Conservation (phyloP, 2,329 filamentous ascomycete genomes). For the Albophoma yamanashiensis region DNA sequence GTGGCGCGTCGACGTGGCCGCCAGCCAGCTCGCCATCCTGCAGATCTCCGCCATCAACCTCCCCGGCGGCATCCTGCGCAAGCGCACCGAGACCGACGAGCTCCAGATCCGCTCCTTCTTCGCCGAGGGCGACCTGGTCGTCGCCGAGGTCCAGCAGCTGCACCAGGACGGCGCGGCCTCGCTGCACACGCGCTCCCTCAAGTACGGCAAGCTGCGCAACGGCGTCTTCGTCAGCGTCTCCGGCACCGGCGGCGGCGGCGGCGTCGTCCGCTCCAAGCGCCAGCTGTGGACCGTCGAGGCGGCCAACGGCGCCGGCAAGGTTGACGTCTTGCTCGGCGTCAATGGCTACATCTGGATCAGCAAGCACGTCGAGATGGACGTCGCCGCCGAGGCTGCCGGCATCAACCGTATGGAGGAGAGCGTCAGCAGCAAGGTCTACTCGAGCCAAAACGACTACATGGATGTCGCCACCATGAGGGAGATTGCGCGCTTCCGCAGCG, state of each 20-base stretch:
- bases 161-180: slow-evolving; percentile 77
- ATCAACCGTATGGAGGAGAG: slow-evolving; percentile 85
- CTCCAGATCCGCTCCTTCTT: slow-evolving; percentile 97
- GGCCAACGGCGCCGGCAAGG: slow-evolving; percentile 45
- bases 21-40: slow-evolving; percentile 73
- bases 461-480: slow-evolving; percentile 67
- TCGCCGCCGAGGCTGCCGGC: slow-evolving; percentile 32
- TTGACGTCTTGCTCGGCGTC: slow-evolving; percentile 85
- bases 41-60: slow-evolving; percentile 88
- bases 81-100: slow-evolving; percentile 90
- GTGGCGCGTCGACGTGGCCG: slow-evolving; percentile 92
- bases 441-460: slow-evolving; percentile 87
- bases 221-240: slow-evolving; percentile 77
- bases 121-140: slow-evolving; percentile 83
- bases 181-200: slow-evolving; percentile 80
- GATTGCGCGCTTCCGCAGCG: slow-evolving; percentile 73
- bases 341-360: slow-evolving; percentile 97
- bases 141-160: slow-evolving; percentile 88
- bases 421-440: slow-evolving; percentile 79
- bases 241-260: slow-evolving; percentile 75
- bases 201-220: slow-evolving; percentile 93
- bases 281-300: slow-evolving; percentile 77
- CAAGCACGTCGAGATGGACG: slow-evolving; percentile 62
- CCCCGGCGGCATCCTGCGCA: slow-evolving; percentile 82
- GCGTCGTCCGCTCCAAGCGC: slow-evolving; percentile 71